phyloP scores from a whole-genome alignment of 2,329 filamentous ascomycete genomes.

The Aspergillus vadensis region DNA sequence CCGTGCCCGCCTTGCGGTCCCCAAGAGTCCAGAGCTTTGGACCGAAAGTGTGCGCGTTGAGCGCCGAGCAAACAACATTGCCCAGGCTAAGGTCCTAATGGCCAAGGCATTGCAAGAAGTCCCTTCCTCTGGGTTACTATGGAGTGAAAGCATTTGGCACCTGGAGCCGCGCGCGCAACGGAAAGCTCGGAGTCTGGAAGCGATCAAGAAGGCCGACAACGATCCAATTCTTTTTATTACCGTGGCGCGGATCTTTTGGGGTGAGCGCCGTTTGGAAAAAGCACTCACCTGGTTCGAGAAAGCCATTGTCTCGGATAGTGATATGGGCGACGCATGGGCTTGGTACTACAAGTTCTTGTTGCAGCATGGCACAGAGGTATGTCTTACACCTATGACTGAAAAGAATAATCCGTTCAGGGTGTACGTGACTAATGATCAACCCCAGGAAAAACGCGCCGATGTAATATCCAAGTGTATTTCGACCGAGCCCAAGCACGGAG shows the following conservation, averaged over 20 bases:
- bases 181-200: constrained; percentile 86
- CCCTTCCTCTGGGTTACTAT: constrained; percentile 81
- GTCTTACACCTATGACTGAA: constrained; percentile 22
- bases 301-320: constrained; percentile 82
- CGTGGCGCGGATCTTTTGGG: constrained; percentile 95
- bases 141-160: constrained; percentile 94
- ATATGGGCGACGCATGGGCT: constrained; percentile 91
- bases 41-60: constrained; percentile 93
- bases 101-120: constrained; percentile 90
- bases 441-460: constrained; percentile 78
- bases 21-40: constrained; percentile 83
- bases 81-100: constrained; percentile 89
- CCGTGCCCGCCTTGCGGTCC: constrained; percentile 81
- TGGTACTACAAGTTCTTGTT: constrained; percentile 95
- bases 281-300: constrained; percentile 98
- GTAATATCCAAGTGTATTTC: constrained; percentile 77
- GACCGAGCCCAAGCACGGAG: constrained; percentile 88
- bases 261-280: constrained; percentile 86
- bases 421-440: constrained; percentile 4
- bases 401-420: constrained; percentile 3
- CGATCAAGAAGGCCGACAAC: constrained; percentile 95
- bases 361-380: constrained; percentile 82
- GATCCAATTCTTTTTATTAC: constrained; percentile 87
- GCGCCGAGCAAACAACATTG: constrained; percentile 77
- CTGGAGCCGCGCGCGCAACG: constrained; percentile 89